Base-by-base conservation (phyloP, 208 protist species). In the Trypanosomatidae sp. region DNA sequence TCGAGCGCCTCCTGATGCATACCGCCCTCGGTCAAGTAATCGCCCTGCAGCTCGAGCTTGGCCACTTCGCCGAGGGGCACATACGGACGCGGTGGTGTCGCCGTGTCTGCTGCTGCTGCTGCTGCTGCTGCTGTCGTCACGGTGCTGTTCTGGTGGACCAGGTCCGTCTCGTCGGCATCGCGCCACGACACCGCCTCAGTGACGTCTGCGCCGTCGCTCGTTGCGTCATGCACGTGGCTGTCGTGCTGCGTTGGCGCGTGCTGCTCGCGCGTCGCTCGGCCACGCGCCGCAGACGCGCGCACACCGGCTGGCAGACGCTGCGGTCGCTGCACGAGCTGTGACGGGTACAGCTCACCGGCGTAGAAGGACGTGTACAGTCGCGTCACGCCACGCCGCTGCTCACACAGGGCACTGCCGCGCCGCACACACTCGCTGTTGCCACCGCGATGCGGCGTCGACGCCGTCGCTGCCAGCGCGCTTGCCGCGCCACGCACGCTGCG, bases 361-460 rank as follows among this genome's bases (percentile, higher is more conserved):
- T 77, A 93, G 54, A 72, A 93, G 13, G 80, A 90, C 7, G 85
- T 90, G 61, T 93, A 93, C 16, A 93, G 60, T 10, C 84, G 69
- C 16, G 79, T 93, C 21, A 86, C n/a, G n/a, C n/a, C n/a, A n/a
- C n/a, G n/a, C n/a, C n/a, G n/a, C n/a, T n/a, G n/a, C n/a, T n/a
- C n/a, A n/a, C n/a, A n/a, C n/a, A n/a, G n/a, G n/a, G n/a, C n/a
- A n/a, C n/a, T n/a, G n/a, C n/a, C n/a, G n/a, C n/a, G n/a, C n/a
- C n/a, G n/a, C n/a, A n/a, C n/a, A n/a, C n/a, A n/a, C n/a, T n/a
- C n/a, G n/a, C n/a, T n/a, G n/a, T n/a, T n/a, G n/a, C n/a, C n/a
- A n/a, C n/a, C n/a, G n/a, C n/a, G n/a, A n/a, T n/a, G n/a, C n/a
- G n/a, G n/a, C n/a, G n/a, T n/a, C n/a, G n/a, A n/a, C n/a, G n/a